Base-by-base conservation (phyloP, 2,329 filamentous ascomycete species). In the Sporothrix protearum region DNA sequence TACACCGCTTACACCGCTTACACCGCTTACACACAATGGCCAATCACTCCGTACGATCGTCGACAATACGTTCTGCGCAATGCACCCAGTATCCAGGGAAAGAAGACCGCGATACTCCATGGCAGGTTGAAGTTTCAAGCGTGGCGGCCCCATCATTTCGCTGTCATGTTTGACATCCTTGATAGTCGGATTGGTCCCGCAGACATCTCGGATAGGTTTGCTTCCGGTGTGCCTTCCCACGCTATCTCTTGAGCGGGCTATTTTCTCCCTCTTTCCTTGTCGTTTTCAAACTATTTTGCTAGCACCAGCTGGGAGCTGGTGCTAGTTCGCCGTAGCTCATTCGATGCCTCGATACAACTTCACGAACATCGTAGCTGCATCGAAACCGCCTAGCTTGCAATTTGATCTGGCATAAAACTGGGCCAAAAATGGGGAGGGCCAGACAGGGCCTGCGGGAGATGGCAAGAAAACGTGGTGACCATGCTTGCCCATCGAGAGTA, bases 391-490 rank as follows among this genome's bases (percentile, higher is more conserved):
- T 70, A 70, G 68, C 33, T 22, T 63, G n/a, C 12, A 53, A 63
- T 51, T 63, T 70, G 19, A 63, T 53, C 30, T 63, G 68, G 68
- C 68, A 63, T 63, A 39, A 45, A 45, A 53, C 42, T 33, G 63
- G 39, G 39, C 53, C 49, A 25, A 8, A 8, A 42, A 42, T 10
- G 39, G 39, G 14, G 14, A 19, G 12, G 14, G 42, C 14, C 42
- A 45, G 14, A 57, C 25, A 14, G 25, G 28, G 14, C 22, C 39
- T 47, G 42, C 39, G 49, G 16, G 33, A 30, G 14, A 33, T 30
- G 53, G 19, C 49, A 53, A 67, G 42, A 67, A 67, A 67, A 67
- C 63, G 63, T 67, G 63, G 63, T 51, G 63, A 28, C 63, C 63
- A 16, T 66, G 63, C 45, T 25, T 12, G 42, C 10, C 10, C 33